Evolutionary conservation across 352 stramenopile genomes (phyloP).

Genomic region (Pythium aphanidermatum): DNA sequence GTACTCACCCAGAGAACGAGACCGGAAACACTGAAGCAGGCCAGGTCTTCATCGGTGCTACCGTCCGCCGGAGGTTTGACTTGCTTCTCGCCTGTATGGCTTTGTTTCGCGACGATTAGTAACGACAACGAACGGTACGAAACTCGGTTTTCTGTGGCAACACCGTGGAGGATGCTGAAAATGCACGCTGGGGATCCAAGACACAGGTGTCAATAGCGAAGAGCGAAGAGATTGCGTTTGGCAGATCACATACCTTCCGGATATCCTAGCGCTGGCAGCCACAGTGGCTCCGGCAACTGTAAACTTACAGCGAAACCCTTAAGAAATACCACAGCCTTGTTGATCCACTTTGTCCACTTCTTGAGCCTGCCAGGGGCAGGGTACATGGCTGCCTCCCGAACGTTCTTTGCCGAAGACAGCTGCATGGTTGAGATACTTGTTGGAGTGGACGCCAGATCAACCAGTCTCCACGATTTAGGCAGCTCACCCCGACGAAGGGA

Average conservation of each 20-base stretch:
- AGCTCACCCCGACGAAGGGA: slow-evolving; percentile 1
- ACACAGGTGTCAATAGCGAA: not conserved
- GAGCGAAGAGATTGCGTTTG: no score
- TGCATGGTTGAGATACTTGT: no score
- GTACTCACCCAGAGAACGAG: slow-evolving; percentile 41
- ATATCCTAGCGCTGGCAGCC: slow-evolving; percentile 33
- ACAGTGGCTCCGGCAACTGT: slow-evolving; percentile 13
- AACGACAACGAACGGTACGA: slow-evolving; percentile 22
- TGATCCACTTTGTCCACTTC: slow-evolving; percentile 9
- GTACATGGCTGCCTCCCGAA: not conserved
- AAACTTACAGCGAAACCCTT: not conserved
- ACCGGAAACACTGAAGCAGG: slow-evolving; percentile 30
- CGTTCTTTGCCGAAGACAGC: no score
- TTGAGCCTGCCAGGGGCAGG: slow-evolving; percentile 1
- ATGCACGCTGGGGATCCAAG: slow-evolving; percentile 25
- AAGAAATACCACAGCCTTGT: slow-evolving; percentile 7
- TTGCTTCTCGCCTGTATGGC: no score
- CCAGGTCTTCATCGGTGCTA: slow-evolving; percentile 20
- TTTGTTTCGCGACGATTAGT: no score
- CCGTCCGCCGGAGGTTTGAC: no score
- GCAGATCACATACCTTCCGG: slow-evolving; percentile 30
- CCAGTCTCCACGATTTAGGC: slow-evolving; percentile 1
- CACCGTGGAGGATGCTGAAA: slow-evolving; percentile 26
- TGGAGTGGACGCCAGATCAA: not conserved
- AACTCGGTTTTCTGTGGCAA: slow-evolving; percentile 20